Conservation (phyloP, 1,284 basidiomycete species). For the Inonotus obliquus region DNA sequence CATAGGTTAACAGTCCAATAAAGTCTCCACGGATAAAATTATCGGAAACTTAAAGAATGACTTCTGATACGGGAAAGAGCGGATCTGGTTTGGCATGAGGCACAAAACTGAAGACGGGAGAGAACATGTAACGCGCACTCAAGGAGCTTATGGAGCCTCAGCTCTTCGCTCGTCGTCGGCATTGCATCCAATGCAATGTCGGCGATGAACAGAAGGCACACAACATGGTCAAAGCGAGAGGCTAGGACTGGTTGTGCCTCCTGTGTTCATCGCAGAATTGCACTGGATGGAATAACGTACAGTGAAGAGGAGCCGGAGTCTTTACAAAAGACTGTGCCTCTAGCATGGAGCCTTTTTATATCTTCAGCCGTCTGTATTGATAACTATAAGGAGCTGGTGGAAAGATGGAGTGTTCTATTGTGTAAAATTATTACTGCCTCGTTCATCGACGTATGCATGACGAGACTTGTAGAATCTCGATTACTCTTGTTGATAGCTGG, state of each 20-base stretch:
- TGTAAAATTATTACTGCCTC: neutral
- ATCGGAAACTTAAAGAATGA: too few species aligned
- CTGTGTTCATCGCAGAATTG: conserved; percentile 3
- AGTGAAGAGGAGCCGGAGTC: neutral
- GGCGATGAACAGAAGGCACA: conserved; percentile 15
- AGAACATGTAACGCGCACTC: neutral
- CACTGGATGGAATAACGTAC: conserved; percentile 8
- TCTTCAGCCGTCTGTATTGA: neutral
- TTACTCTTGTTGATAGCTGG: neutral
- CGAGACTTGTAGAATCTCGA: neutral
- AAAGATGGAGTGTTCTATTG: too few species aligned
- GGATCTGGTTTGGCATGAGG: too few species aligned
- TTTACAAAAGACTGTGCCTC: neutral
- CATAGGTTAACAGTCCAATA: too few species aligned
- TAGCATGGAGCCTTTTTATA: neutral
- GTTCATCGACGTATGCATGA: neutral
- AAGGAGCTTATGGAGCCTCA: neutral
- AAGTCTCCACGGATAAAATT: too few species aligned
- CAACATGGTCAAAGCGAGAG: neutral
- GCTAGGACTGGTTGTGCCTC: neutral
- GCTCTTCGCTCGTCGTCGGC: neutral
- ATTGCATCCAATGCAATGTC: conserved; percentile 18
- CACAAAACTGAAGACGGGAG: too few species aligned
- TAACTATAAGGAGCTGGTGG: neutral
- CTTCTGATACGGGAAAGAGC: too few species aligned